phyloP scores from a whole-genome alignment of 164 flowering plant genomes.

The Houttuynia cordata region DNA sequence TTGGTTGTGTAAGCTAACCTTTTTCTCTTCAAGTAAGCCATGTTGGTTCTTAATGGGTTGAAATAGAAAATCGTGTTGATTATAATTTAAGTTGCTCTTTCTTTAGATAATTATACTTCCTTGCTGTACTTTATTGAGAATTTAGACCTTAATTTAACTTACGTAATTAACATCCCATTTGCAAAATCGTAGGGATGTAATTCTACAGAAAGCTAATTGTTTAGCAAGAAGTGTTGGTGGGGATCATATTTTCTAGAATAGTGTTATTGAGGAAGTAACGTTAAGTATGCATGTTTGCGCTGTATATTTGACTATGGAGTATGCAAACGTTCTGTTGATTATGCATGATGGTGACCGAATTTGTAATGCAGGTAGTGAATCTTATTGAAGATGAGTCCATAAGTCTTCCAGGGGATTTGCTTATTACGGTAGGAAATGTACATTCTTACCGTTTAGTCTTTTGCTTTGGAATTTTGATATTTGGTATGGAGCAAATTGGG shows the following conservation, averaged over 20 bases:
- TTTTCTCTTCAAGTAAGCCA: no score
- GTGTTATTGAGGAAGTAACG: constrained; percentile 68
- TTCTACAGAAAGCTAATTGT: constrained; percentile 37
- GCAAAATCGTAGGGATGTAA: constrained; percentile 64
- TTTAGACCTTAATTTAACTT: no score
- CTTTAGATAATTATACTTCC: no score
- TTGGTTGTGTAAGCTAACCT: no score
- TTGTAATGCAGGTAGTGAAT: constrained; percentile 63
- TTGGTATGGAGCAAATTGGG: no score
- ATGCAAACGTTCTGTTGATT: background rate
- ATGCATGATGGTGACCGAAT: background rate
- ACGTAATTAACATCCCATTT: background rate
- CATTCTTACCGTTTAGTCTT: background rate
- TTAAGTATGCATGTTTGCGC: background rate
- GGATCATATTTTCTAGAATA: constrained; percentile 24
- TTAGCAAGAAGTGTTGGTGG: constrained; percentile 68
- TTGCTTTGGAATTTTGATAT: background rate
- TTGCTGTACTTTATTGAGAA: no score
- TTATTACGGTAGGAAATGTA: constrained; percentile 55
- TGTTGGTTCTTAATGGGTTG: no score
- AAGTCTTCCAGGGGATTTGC: constrained; percentile 75
- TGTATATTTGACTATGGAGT: background rate
- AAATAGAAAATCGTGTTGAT: no score
- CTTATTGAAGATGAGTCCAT: constrained; percentile 83
- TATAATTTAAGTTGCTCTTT: no score